Base-by-base conservation (phyloP, 768 basidiomycete genomes). In the Pleurotus ostreatus region DNA sequence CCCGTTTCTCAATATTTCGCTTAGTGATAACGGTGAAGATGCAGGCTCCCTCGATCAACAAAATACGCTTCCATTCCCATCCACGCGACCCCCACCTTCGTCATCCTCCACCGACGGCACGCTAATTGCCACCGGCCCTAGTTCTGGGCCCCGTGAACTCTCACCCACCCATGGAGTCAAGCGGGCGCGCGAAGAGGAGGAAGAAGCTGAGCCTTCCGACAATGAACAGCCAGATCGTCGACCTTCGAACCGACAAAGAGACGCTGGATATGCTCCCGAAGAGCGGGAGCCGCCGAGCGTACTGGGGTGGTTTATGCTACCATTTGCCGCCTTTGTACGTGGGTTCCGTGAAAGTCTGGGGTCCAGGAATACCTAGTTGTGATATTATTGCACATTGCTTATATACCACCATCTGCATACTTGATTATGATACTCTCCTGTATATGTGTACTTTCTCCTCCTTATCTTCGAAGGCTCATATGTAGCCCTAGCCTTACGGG, bases 291-390 rank as follows among this genome's bases (percentile, higher is more conserved):
- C 73, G 5, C 78, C 80, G n/a, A 71, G 72, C 44, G 60, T 77
- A 34, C 63, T 83, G 53, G 80, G 80, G 34, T 86, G 83, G 86
- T 74, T 88, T 62, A 69, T 81, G 67, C 71, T 80, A 40, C 86
- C 86, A 4, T 74, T 87, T 68, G 77, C 79, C 63, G 80, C 82
- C 5, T 87, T 89, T 65, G 74, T 84, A 55, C 78, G 80, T 59
- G 86, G 86, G 16, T 87, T 89, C 71, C 80, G 79, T 61, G 84
- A 87, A 68, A 82, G 83, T 63, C 67, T 85, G 22, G 51, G 51
- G 40, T 52, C 51, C 41, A 52, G 37, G n/a, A 22, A 52, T 15
- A 5, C 51, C 11, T 52, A 23, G 40, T 40, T 12, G 26, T 15
- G 37, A 40, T 40, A 26, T 39, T 20, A 7, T 44, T 44, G 41